Evolutionary conservation across 2,329 filamentous ascomycete species (phyloP).

Genomic region (Penicillium palitans): DNA sequence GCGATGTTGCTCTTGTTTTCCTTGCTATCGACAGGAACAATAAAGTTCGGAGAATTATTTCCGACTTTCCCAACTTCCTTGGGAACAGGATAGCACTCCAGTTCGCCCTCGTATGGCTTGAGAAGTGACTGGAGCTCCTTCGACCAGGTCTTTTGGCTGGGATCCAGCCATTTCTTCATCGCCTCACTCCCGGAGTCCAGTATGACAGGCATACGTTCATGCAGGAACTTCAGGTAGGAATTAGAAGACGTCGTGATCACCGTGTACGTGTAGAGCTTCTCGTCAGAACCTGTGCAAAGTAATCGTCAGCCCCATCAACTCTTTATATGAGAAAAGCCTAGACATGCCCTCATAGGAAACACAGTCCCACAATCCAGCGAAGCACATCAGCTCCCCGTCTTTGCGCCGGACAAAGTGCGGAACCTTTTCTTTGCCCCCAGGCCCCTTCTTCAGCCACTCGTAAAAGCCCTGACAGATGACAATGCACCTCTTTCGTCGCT

Average conservation of each 20-base stretch:
- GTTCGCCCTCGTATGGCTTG: conserved; percentile 73
- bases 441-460: conserved; percentile 84
- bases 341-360: conserved; percentile 71
- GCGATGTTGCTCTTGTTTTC: conserved; percentile 93
- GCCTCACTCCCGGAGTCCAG: conserved; percentile 72
- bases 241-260: conserved; percentile 91
- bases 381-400: conserved; percentile 80
- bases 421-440: conserved; percentile 71
- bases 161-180: conserved; percentile 77
- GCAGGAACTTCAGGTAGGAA: conserved; percentile 77
- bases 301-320: neutral
- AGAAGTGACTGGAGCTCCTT: conserved; percentile 74
- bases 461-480: conserved; percentile 91
- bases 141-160: conserved; percentile 69
- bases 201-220: conserved; percentile 95
- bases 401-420: conserved; percentile 81
- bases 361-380: conserved; percentile 91
- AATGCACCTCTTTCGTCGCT: conserved; percentile 82
- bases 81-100: conserved; percentile 82
- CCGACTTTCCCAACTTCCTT: conserved; percentile 93
- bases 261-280: conserved; percentile 83
- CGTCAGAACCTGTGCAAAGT: conserved; percentile 53
- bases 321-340: neutral
- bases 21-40: conserved; percentile 77
- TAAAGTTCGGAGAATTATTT: conserved; percentile 80